A percentile compares a stretch with the other conserved stretches of the same genome.
phyloP scores from a whole-genome alignment of 208 protist species.

The Acanthamoeba royreba region DNA sequence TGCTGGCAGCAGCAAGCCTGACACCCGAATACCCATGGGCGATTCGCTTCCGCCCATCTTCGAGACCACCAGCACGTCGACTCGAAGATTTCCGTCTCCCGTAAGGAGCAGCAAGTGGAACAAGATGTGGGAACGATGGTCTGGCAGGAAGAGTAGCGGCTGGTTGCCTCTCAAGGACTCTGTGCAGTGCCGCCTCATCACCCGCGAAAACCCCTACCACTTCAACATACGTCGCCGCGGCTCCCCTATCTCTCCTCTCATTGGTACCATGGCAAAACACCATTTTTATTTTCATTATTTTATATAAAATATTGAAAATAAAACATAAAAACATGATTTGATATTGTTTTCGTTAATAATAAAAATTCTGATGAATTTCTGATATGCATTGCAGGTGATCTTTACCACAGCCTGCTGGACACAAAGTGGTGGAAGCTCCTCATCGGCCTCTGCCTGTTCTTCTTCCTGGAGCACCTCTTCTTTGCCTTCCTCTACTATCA shows the following conservation, averaged over 20 bases:
- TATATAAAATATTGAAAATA: no score
- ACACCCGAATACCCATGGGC: background rate
- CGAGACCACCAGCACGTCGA: background rate
- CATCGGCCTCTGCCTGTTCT: background rate
- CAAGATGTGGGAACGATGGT: background rate
- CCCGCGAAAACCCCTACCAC: background rate
- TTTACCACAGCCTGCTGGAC: slow-evolving; percentile 38
- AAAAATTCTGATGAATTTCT: no score
- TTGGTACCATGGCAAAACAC: no score
- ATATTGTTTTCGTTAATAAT: no score
- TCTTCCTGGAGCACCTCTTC: slow-evolving; percentile 12
- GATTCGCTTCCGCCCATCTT: background rate
- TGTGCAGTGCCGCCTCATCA: slow-evolving; percentile 31
- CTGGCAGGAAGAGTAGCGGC: background rate
- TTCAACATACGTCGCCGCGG: background rate
- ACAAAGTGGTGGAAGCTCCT: slow-evolving; percentile 49
- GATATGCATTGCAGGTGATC: background rate
- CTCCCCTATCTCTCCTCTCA: background rate
- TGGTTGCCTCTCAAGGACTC: background rate
- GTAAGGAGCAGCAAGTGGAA: background rate
- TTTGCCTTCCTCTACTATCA: slow-evolving; percentile 32
- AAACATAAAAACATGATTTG: no score
- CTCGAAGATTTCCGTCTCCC: background rate
- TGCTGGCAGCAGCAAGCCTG: background rate
- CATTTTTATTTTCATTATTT: no score